Evolutionary conservation across 2,329 filamentous ascomycete species (phyloP).

Genomic region (Nannizziopsis barbatae): DNA sequence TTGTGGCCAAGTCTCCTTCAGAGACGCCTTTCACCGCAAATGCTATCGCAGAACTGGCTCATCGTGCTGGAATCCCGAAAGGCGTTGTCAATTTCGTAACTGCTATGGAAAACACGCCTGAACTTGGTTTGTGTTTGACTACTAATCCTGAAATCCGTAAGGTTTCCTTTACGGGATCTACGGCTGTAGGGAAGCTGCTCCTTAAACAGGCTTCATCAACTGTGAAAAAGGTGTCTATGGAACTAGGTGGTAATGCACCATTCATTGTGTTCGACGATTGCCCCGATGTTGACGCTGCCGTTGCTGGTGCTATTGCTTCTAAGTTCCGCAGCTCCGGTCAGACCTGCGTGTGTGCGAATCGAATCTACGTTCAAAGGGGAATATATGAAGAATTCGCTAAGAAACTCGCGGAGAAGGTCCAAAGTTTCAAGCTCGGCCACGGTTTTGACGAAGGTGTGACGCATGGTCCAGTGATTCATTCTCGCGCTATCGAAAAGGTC

Average conservation of each 20-base stretch:
- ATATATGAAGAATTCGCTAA: constrained; percentile 45
- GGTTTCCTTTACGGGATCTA: constrained; percentile 81
- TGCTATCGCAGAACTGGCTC: constrained; percentile 73
- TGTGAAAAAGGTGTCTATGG: constrained; percentile 76
- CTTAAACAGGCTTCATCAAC: constrained; percentile 84
- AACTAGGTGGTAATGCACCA: constrained; percentile 87
- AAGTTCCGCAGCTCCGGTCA: constrained; percentile 95
- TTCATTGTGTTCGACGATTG: constrained; percentile 92
- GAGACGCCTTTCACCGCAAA: constrained; percentile 89
- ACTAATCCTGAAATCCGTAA: constrained; percentile 69
- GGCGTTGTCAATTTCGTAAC: constrained; percentile 88
- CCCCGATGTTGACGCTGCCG: constrained; percentile 73
- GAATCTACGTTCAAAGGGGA: constrained; percentile 43
- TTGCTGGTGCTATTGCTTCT: constrained; percentile 67
- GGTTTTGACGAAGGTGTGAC: constrained; percentile 39
- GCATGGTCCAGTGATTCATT: constrained; percentile 54
- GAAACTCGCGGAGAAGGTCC: constrained; percentile 45
- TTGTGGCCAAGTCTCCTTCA: constrained; percentile 79
- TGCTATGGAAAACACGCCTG: constrained; percentile 63
- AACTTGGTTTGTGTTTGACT: constrained; percentile 66
- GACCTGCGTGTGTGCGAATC: constrained; percentile 76
- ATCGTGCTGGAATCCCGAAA: constrained; percentile 76
- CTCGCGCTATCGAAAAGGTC: constrained; percentile 68
- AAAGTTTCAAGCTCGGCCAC: constrained; percentile 37
- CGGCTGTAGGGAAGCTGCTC: constrained; percentile 57